These are phyloP conservation scores for Heimioporus sp. DNA, from an alignment of 768 basidiomycete species.

Conservation along the genomic window DNA sequence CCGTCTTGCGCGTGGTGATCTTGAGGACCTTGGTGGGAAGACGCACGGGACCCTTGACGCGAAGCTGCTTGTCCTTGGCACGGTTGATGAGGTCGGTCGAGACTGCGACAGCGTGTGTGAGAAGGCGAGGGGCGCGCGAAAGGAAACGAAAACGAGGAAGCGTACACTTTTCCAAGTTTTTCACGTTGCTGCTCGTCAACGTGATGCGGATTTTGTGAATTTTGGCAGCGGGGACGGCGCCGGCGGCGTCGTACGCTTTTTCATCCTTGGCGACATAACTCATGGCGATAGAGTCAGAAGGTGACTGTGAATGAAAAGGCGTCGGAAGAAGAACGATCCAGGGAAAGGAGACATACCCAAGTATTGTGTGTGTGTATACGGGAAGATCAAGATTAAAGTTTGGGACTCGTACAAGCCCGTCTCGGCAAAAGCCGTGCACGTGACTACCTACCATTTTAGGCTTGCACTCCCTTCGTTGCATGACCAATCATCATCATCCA, in stretches of 20 bases:
- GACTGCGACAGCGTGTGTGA: conserved; percentile 55
- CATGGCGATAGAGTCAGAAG: conserved; percentile 76
- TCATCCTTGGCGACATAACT: conserved; percentile 99
- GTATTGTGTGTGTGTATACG: too few species aligned
- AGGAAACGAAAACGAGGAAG: conserved; percentile 2
- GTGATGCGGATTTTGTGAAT: conserved; percentile 99
- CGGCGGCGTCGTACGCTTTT: conserved; percentile 95
- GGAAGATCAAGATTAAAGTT: too few species aligned
- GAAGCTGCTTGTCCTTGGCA: conserved; percentile 99
- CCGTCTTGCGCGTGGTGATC: conserved; percentile 99
- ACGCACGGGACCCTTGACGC: conserved; percentile 97
- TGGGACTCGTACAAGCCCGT: too few species aligned
- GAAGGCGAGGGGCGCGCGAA: not conserved
- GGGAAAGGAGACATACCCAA: too few species aligned
- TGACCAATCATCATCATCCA: too few species aligned
- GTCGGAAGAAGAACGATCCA: not conserved
- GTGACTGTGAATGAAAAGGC: conserved; percentile 53
- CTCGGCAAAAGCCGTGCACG: conserved; percentile 3
- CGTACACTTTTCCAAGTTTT: conserved; percentile 97
- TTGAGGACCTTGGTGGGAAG: conserved; percentile 98
- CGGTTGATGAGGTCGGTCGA: conserved; percentile 95
- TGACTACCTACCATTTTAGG: not conserved
- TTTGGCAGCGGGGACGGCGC: conserved; percentile 85
- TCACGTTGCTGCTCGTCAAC: conserved; percentile 95
- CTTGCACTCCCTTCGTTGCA: too few species aligned